Evolutionary conservation across 2,329 filamentous ascomycete species (phyloP).

Genomic region (Phaeoacremonium minimum): DNA sequence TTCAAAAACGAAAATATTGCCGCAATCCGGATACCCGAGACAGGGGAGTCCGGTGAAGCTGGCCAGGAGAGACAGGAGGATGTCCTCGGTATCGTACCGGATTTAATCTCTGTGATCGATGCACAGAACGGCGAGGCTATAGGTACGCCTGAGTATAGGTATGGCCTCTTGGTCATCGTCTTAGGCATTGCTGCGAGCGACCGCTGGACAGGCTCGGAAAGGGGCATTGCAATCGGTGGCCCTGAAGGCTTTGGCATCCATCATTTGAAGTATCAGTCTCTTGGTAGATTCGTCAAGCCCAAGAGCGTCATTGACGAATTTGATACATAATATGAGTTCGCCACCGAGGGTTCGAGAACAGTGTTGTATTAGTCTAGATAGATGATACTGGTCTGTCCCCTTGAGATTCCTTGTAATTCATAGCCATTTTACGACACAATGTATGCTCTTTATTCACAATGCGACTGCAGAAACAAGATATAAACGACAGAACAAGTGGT

Average conservation of each 20-base stretch:
- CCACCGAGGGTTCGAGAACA: too few relatives aligned
- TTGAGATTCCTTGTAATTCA: too few relatives aligned
- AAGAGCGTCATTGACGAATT: conserved; percentile 50
- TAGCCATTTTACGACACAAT: too few relatives aligned
- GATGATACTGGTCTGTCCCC: too few relatives aligned
- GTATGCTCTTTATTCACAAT: too few relatives aligned
- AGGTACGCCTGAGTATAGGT: conserved; percentile 52
- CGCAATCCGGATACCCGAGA: conserved; percentile 32
- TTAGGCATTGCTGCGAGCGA: conserved; percentile 40
- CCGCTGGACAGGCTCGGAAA: conserved; percentile 36
- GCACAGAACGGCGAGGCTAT: conserved; percentile 52
- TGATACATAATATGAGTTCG: too few relatives aligned
- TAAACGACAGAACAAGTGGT: too few relatives aligned
- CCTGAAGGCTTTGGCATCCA: conserved; percentile 43
- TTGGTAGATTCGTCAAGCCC: conserved; percentile 44
- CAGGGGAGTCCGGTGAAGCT: neutral
- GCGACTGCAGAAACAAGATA: too few relatives aligned
- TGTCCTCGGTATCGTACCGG: conserved; percentile 50
- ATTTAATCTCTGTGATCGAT: conserved; percentile 52
- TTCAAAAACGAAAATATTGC: conserved; percentile 63
- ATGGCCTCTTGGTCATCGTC: conserved; percentile 46
- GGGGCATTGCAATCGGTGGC: conserved; percentile 45
- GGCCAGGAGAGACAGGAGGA: conserved; percentile 31
- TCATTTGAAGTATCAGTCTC: conserved; percentile 40
- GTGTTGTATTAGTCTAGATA: too few relatives aligned